A percentile compares a stretch with the other conserved stretches of the same genome.
Evolutionary conservation across 164 flowering plant genomes (phyloP).

Genomic region (Akebia trifoliata): DNA sequence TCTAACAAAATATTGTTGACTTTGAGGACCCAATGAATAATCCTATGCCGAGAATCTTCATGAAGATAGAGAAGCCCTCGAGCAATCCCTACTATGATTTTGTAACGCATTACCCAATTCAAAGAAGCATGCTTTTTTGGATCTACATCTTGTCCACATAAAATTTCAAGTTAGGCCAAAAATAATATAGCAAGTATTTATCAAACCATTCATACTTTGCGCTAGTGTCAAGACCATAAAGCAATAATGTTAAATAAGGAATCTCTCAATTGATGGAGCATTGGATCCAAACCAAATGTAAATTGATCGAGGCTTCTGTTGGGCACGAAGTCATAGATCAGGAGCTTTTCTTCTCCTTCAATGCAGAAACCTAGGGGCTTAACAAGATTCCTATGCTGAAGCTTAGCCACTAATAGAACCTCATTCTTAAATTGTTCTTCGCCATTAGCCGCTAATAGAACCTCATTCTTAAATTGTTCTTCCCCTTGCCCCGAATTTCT

Average conservation of each 20-base stretch:
- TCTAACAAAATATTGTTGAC: conserved; percentile 23
- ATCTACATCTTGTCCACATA: conserved; percentile 14
- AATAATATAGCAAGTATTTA: neutral
- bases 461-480: conserved; percentile 27
- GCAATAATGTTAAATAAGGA: neutral
- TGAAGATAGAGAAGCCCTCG: conserved; percentile 28
- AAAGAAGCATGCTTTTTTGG: neutral
- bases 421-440: conserved; percentile 28
- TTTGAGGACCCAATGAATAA: conserved; percentile 28
- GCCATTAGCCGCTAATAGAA: conserved; percentile 14
- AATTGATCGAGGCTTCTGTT: conserved; percentile 22
- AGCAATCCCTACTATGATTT: conserved; percentile 23
- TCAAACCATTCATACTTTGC: no score
- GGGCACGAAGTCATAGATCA: conserved; percentile 22
- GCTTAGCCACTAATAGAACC: conserved; percentile 20
- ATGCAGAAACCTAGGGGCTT: conserved; percentile 23
- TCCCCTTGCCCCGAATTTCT: conserved; percentile 18
- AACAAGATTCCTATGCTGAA: conserved; percentile 28
- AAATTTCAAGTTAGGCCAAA: neutral
- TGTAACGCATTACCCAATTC: conserved; percentile 25
- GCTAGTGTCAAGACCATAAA: neutral
- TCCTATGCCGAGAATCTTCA: conserved; percentile 22
- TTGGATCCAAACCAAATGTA: conserved; percentile 23
- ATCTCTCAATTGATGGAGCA: no score
- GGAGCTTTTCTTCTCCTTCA: conserved; percentile 19